These are phyloP conservation scores for Phytophthora aleatoria DNA, from an alignment of 352 stramenopile species.

Conservation along the genomic window DNA sequence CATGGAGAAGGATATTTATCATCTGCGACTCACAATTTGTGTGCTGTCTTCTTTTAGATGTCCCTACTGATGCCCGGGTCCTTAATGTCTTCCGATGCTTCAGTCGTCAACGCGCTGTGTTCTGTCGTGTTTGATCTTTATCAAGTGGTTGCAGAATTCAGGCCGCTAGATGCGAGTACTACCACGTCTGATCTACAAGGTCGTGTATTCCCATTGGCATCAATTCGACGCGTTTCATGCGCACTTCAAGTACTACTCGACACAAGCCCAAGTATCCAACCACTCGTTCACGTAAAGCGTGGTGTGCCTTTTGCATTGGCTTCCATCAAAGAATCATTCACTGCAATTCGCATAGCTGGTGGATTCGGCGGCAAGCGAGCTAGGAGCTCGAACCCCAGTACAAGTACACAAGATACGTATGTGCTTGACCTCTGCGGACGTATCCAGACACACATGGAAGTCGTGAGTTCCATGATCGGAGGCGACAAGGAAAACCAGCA, in stretches of 20 bases:
- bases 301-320: constrained; percentile 41
- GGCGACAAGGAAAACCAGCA: constrained; percentile 38
- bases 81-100: constrained; percentile 21
- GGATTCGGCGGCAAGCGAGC: constrained; percentile 51
- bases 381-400: constrained; percentile 3
- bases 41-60: constrained; percentile 11
- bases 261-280: constrained; percentile 24
- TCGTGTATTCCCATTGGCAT: constrained; percentile 25
- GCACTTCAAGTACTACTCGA: constrained; percentile 52
- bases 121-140: constrained; percentile 50
- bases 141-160: constrained; percentile 31
- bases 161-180: constrained; percentile 8
- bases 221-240: constrained; percentile 33
- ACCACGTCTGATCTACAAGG: constrained; percentile 4
- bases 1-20: not conserved
- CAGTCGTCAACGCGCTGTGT: constrained; percentile 29
- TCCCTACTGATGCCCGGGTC: constrained; percentile 27
- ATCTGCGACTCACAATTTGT: constrained; percentile 5
- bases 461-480: constrained; percentile 54
- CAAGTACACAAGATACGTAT: constrained; percentile 35
- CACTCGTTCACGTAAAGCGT: constrained; percentile 40
- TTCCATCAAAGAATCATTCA: constrained; percentile 50
- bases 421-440: constrained; percentile 44
- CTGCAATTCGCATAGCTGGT: constrained; percentile 51
- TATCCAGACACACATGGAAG: constrained; percentile 52